phyloP scores from a whole-genome alignment of 306 rosid species.

The Gleditsia sinensis region DNA sequence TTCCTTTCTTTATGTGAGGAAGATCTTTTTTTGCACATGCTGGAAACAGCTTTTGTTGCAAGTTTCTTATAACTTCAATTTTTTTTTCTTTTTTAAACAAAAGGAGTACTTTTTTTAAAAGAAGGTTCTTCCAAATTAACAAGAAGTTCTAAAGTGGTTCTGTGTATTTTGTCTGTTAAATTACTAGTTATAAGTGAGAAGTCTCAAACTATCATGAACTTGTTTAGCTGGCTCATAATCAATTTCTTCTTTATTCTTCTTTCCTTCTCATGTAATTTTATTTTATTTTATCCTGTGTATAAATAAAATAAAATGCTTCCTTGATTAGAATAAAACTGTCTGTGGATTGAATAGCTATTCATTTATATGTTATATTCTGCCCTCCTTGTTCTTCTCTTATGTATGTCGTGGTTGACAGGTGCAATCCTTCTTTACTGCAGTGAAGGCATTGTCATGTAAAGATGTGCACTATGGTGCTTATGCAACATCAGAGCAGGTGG shows the following conservation, averaged over 20 bases:
- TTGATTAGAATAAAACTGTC: not conserved
- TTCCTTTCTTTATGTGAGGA: constrained; percentile 9
- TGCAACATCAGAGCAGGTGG: constrained; percentile 98
- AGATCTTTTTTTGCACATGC: not conserved
- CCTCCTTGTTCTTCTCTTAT: constrained; percentile 23
- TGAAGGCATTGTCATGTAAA: constrained; percentile 89
- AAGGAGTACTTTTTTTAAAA: not conserved
- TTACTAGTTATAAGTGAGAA: constrained; percentile 1
- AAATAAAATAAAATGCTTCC: not conserved
- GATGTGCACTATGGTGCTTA: constrained; percentile 98
- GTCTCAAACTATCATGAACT: not conserved
- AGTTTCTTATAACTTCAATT: not conserved
- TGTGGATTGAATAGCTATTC: not conserved
- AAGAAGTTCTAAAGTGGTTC: not conserved
- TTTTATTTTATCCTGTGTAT: not conserved
- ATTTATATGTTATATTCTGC: not conserved
- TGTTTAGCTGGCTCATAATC: not conserved
- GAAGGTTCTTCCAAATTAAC: not conserved
- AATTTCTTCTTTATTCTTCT: not conserved
- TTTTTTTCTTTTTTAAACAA: not conserved
- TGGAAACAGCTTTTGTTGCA: not conserved
- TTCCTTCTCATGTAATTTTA: not conserved
- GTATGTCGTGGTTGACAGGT: constrained; percentile 51
- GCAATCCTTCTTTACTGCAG: constrained; percentile 87
- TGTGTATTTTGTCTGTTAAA: not conserved